Evolutionary conservation across 1,284 basidiomycete genomes (phyloP), one percentile per base, ranked within the genome.

Genomic region (Cerioporus squamosus): DNA sequence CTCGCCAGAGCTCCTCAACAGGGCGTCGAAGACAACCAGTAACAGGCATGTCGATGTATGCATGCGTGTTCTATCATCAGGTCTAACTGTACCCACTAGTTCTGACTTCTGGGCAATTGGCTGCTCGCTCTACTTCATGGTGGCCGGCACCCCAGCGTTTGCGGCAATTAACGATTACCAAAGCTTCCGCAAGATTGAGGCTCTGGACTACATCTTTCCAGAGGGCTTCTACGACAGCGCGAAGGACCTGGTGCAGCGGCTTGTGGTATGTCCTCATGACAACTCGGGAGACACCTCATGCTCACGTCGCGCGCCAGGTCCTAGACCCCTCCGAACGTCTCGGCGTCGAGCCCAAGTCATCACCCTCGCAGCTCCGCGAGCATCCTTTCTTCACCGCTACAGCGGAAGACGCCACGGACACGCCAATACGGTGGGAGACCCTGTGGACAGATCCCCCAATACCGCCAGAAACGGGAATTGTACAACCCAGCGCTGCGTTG

Each of bases 81-180:
- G 15, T 55, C n/a, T 51, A 12, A n/a, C 3, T 18, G 12, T 15
- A 22, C 4, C 10, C 17, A 23, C 7, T 12, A 64, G 63, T 26
- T 64, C 63, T 15, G 63, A 64, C 22, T 17, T 61, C 15, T 64
- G 63, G 63, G 63, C 63, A 9, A 60, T 64, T n/a, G 63, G 63
- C 0, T 64, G 63, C 47, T 59, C 60, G 2, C 4, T 61, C 2
- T 64, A 53, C 39, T 64, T 64, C 53, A 26, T 64, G 10, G 17
- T 64, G 31, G 60, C 60, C 1, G 63, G 63, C 15, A 39, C 26
- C 2, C 63, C 63, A 0, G 49, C 60, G 0, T 64, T 64, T 42
- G 54, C 55, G 23, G 57, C 63, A 8, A 61, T 64, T 43, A 64
- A 64, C 26, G 63, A 64, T 44, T 64, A 64, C 52, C 63, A 64